phyloP scores from a whole-genome alignment of 1,139 yeast genomes.

The Yamadazyma atlantica region DNA sequence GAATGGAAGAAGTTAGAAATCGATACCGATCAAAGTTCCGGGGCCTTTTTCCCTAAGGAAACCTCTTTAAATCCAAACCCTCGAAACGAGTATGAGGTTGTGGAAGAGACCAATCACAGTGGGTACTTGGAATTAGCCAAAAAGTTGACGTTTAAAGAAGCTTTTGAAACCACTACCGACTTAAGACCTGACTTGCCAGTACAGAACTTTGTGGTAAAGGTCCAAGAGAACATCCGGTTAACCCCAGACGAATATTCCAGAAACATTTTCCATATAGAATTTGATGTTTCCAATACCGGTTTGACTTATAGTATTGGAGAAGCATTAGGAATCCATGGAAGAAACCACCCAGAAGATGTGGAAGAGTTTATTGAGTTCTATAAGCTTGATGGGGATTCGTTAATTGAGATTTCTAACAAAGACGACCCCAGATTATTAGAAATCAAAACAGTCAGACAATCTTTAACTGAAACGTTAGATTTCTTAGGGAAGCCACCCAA shows the following conservation, averaged over 20 bases:
- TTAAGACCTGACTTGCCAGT: constrained; percentile 92
- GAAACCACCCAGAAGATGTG: constrained; percentile 68
- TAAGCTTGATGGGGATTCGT: constrained; percentile 65
- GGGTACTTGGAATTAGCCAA: constrained; percentile 61
- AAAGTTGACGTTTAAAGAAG: constrained; percentile 78
- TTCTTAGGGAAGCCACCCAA: constrained; percentile 95
- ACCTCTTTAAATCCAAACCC: constrained; percentile 63
- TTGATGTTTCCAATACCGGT: constrained; percentile 89
- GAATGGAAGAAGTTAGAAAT: constrained; percentile 37
- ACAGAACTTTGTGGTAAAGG: constrained; percentile 82
- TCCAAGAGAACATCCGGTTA: constrained; percentile 86
- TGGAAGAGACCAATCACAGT: constrained; percentile 37
- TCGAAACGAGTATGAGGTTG: constrained; percentile 35
- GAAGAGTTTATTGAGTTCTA: constrained; percentile 68
- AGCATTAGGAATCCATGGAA: constrained; percentile 93
- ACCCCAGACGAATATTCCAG: constrained; percentile 92
- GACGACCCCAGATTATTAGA: constrained; percentile 62
- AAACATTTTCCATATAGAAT: constrained; percentile 95
- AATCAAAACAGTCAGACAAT: constrained; percentile 79
- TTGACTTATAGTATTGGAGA: constrained; percentile 93
- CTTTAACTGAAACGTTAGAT: constrained; percentile 77
- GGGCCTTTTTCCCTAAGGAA: constrained; percentile 55
- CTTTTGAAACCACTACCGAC: constrained; percentile 53
- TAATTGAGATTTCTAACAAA: constrained; percentile 71
- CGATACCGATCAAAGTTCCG: constrained; percentile 26